These are phyloP conservation scores for Paraconiothyrium sp. DNA, from an alignment of 2,329 filamentous ascomycete genomes.

Conservation along the genomic window DNA sequence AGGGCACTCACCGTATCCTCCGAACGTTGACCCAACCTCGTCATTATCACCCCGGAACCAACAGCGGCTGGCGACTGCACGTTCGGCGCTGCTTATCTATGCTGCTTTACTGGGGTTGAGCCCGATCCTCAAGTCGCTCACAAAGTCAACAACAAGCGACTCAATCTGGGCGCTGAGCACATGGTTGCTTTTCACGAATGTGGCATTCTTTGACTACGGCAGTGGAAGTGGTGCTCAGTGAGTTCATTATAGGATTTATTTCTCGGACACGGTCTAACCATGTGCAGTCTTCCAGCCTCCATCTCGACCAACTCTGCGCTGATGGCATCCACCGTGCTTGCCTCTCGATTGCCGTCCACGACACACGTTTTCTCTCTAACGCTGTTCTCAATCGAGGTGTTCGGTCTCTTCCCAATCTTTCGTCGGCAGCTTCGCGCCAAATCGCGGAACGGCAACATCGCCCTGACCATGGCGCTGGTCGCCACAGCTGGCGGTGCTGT, in stretches of 20 bases:
- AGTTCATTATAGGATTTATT: slow-evolving; percentile 27
- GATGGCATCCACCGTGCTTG: slow-evolving; percentile 95
- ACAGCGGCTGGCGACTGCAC: slow-evolving; percentile 79
- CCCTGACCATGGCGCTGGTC: slow-evolving; percentile 79
- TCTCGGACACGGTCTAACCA: slow-evolving; percentile 21
- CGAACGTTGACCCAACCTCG: slow-evolving; percentile 49
- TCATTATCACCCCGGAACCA: slow-evolving; percentile 65
- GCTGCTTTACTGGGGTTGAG: slow-evolving; percentile 90
- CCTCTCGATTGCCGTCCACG: slow-evolving; percentile 86
- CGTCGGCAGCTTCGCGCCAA: slow-evolving; percentile 84
- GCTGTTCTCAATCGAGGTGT: slow-evolving; percentile 96
- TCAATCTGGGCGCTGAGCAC: slow-evolving; percentile 98
- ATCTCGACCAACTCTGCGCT: slow-evolving; percentile 95
- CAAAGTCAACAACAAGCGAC: slow-evolving; percentile 88
- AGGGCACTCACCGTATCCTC: slow-evolving; percentile 53
- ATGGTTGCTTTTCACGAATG: slow-evolving; percentile 92
- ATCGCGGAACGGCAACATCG: slow-evolving; percentile 81
- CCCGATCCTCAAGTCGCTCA: slow-evolving; percentile 96
- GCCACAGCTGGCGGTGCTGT: slow-evolving; percentile 82
- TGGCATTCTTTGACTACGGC: slow-evolving; percentile 98
- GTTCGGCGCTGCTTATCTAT: slow-evolving; percentile 92
- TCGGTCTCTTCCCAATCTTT: slow-evolving; percentile 97
- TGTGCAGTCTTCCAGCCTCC: slow-evolving; percentile 71
- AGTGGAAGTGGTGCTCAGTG: slow-evolving; percentile 68
- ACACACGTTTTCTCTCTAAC: slow-evolving; percentile 95